A percentile compares a stretch with the other conserved stretches of the same genome.
phyloP scores from a whole-genome alignment of 306 rosid species.

The Argentina anserina region DNA sequence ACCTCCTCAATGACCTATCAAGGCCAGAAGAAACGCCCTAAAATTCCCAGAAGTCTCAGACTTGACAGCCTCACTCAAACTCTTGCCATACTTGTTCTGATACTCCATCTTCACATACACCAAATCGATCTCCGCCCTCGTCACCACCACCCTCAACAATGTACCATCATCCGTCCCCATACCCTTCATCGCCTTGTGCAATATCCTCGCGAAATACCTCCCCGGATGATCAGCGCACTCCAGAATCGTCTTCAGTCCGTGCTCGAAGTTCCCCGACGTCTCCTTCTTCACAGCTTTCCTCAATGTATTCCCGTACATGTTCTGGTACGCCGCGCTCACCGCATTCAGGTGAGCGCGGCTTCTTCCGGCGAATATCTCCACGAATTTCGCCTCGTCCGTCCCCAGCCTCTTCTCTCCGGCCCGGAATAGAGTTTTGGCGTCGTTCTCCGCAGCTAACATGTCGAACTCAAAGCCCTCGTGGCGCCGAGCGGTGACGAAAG shows the following conservation, averaged over 20 bases:
- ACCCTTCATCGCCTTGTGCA: slow-evolving; percentile 70
- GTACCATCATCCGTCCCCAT: slow-evolving; percentile 64
- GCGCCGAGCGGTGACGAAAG: slow-evolving; percentile 53
- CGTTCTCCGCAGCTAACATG: slow-evolving; percentile 30
- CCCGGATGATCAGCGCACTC: slow-evolving; percentile 68
- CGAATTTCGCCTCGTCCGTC: slow-evolving; percentile 41
- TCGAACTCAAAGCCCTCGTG: slow-evolving; percentile 42
- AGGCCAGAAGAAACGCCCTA: slow-evolving; percentile 61
- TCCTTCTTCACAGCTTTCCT: slow-evolving; percentile 69
- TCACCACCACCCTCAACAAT: slow-evolving; percentile 59
- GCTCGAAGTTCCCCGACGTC: slow-evolving; percentile 64
- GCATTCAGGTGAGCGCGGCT: slow-evolving; percentile 66
- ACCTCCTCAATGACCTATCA: slow-evolving; percentile 44
- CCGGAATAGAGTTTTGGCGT: slow-evolving; percentile 32
- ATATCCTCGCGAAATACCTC: slow-evolving; percentile 68
- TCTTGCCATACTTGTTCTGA: slow-evolving; percentile 55
- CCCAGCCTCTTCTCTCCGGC: slow-evolving; percentile 45
- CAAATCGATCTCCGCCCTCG: slow-evolving; percentile 78
- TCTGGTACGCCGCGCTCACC: slow-evolving; percentile 39
- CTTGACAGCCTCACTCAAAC: slow-evolving; percentile 57
- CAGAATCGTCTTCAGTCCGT: slow-evolving; percentile 59
- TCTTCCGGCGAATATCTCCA: slow-evolving; percentile 47
- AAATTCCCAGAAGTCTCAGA: slow-evolving; percentile 82
- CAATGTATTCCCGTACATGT: slow-evolving; percentile 51
- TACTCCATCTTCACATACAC: slow-evolving; percentile 73